Evolutionary conservation across 164 flowering plant genomes (phyloP), one percentile per base, ranked within the genome.

Genomic region (Liriodendron chinense): DNA sequence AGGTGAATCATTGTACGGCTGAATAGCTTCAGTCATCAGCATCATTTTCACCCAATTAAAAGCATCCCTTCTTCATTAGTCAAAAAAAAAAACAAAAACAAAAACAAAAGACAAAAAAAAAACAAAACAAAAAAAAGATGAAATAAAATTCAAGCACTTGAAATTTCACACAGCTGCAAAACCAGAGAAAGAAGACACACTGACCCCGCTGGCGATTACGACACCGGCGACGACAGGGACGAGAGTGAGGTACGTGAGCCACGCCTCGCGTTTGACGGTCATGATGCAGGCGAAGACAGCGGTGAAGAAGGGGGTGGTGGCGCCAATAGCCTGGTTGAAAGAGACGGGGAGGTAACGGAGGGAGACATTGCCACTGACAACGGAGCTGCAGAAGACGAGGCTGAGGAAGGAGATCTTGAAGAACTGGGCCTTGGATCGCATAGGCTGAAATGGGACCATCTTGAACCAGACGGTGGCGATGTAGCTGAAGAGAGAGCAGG

Each of bases 271-370:
- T 67, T 85, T 86, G 7, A 82, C 67, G 1, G 87, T 86, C 86
- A 86, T 85, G 21, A 86, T 26, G 66, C 85, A 86, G 0, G 89
- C 89, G 64, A 86, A 83, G 0, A 86, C 85, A 12, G 89, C 89
- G 0, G 88, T 86, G 73, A 85, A 85, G 77, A 85, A 85, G 3
- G 87, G 87, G 10, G 87, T 85, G 20, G 87, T 85, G 6, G 87
- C 89, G 0, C 89, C 89, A 43, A 86, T 77, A 12, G 87, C 89
- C 80, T 86, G 89, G 73, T 86, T 86, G 59, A 86, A 86, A 6
- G 87, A 85, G 23, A 86, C 89, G 7, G 89, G 89, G 0, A 86
- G 78, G 65, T 70, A 86, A n/a, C 85, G 49, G 28, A 86, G 80
- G 1, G 89, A 86, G 10, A 86, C 75, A 53, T 86, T 86, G 10